Conservation (phyloP, 2,329 filamentous ascomycete species). For the Tolypocladium endophyticum region DNA sequence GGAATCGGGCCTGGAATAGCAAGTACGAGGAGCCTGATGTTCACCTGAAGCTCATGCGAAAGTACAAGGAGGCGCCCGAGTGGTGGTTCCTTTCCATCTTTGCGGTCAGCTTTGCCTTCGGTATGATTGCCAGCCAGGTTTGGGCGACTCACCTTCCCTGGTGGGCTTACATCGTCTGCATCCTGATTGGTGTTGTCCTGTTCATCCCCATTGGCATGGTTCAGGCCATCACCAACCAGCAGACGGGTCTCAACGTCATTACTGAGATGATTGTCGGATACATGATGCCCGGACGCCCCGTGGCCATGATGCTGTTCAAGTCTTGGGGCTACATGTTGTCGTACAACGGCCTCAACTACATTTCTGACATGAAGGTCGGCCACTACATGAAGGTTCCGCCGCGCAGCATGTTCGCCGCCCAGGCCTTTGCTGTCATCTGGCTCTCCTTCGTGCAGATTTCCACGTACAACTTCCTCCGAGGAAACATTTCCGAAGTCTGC, state of each 20-base stretch:
- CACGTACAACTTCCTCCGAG: slow-evolving; percentile 28
- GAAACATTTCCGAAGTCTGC: slow-evolving; percentile 44
- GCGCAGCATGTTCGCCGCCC: slow-evolving; percentile 35
- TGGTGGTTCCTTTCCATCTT: slow-evolving; percentile 47
- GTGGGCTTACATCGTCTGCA: slow-evolving; percentile 30
- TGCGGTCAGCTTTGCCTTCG: slow-evolving; percentile 36
- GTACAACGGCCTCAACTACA: slow-evolving; percentile 34
- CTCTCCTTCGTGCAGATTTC: slow-evolving; percentile 25
- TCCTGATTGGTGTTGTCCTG: slow-evolving; percentile 27
- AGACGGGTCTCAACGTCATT: slow-evolving; percentile 36
- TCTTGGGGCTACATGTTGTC: slow-evolving; percentile 34
- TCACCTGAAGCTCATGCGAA: slow-evolving; percentile 44
- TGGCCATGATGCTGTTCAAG: slow-evolving; percentile 42
- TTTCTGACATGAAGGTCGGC: slow-evolving; percentile 39
- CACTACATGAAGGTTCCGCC: slow-evolving; percentile 45
- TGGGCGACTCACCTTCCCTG: slow-evolving; percentile 31
- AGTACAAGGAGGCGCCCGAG: slow-evolving; percentile 42
- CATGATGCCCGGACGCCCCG: slow-evolving; percentile 33
- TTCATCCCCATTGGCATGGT: slow-evolving; percentile 34
- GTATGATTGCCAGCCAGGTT: slow-evolving; percentile 24
- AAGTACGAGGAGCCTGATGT: slow-evolving; percentile 35
- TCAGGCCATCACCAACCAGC: slow-evolving; percentile 37
- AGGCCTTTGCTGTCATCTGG: slow-evolving; percentile 29
- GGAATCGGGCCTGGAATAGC: slow-evolving; percentile 17
- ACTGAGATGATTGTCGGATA: slow-evolving; percentile 39